phyloP scores from a whole-genome alignment of 306 rosid genomes.

The Medicago lupulina region DNA sequence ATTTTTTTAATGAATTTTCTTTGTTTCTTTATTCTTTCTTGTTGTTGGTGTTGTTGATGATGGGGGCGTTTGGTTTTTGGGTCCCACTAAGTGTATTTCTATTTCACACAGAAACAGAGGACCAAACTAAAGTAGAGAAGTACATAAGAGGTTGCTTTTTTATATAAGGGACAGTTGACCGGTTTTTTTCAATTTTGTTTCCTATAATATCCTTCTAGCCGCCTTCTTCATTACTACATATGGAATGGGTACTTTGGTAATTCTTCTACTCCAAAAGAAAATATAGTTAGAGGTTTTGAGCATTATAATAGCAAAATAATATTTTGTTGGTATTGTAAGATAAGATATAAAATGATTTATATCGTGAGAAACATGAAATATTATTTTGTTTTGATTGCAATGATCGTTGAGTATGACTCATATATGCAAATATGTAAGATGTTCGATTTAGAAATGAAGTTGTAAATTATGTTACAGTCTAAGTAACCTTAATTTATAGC shows the following conservation, averaged over 20 bases:
- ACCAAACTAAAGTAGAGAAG: background rate
- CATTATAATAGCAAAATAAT: no score
- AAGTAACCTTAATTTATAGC: no score
- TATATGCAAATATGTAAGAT: no score
- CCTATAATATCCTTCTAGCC: slow-evolving; percentile 56
- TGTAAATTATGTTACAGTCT: no score
- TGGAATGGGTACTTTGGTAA: slow-evolving; percentile 41
- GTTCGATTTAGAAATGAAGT: no score
- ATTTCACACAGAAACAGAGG: slow-evolving; percentile 7
- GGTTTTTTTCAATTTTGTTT: slow-evolving; percentile 56
- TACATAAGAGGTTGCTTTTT: slow-evolving; percentile 38
- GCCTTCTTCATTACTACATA: slow-evolving; percentile 40
- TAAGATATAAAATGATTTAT: no score
- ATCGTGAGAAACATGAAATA: no score
- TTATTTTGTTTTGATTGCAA: no score
- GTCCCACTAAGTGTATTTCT: slow-evolving; percentile 36
- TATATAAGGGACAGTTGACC: slow-evolving; percentile 75
- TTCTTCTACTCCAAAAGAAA: no score
- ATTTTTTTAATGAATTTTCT: background rate
- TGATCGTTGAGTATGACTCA: no score
- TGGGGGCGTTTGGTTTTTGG: slow-evolving; percentile 33
- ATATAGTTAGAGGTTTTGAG: no score
- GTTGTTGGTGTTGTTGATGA: background rate
- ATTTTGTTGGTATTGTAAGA: no score
- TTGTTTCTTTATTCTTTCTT: background rate